Conservation (phyloP, 345 rosid genomes). For the Conringia planisiliqua region DNA sequence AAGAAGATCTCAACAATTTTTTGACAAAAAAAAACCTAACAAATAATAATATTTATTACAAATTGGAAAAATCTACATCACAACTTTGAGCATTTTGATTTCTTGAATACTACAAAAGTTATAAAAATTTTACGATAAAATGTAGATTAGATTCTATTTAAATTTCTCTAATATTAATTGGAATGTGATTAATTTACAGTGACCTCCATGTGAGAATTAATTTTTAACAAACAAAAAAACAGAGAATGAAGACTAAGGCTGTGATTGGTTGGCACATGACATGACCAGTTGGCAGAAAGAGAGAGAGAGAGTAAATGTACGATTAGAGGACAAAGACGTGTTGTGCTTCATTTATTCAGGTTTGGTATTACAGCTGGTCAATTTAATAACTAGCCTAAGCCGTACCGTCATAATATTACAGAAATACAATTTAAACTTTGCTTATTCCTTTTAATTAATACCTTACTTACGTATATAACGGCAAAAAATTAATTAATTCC, state of each 20-base stretch:
- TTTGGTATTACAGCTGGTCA: conserved; percentile 23
- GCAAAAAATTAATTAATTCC: not conserved
- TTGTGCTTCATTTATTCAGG: conserved; percentile 19
- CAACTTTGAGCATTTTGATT: too few species aligned
- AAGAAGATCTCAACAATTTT: not conserved
- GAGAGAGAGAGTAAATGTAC: not conserved
- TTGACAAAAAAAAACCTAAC: not conserved
- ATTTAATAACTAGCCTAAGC: not conserved
- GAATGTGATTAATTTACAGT: not conserved
- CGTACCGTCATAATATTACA: not conserved
- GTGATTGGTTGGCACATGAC: conserved; percentile 30
- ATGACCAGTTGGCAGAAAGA: conserved; percentile 20
- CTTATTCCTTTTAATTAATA: not conserved
- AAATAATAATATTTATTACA: too few species aligned
- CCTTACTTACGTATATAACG: not conserved
- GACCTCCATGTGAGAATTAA: not conserved
- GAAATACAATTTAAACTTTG: not conserved
- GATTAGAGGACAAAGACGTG: conserved; percentile 23
- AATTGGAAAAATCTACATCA: not conserved
- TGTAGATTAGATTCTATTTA: not conserved
- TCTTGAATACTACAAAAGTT: too few species aligned
- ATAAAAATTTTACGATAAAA: too few species aligned
- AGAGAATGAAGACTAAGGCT: not conserved
- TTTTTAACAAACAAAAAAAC: not conserved
- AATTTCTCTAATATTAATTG: not conserved